These are phyloP conservation scores for Chloris gayana DNA, from an alignment of 176 grass and related monocot species.

Conservation along the genomic window DNA sequence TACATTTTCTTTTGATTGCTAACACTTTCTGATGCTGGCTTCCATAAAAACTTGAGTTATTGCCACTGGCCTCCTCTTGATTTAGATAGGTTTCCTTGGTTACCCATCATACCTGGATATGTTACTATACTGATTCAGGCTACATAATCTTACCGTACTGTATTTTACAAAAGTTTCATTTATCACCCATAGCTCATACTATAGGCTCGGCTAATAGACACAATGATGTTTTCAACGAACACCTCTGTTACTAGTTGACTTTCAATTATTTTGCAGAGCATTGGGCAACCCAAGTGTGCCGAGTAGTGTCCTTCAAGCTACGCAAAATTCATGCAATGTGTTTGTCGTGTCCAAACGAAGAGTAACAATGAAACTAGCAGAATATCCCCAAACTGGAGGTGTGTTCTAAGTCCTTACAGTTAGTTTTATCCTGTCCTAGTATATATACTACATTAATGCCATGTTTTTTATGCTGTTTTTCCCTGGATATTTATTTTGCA, in stretches of 20 bases:
- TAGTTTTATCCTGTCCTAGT: conserved; percentile 11
- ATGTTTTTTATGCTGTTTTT: background rate
- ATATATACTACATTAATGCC: background rate
- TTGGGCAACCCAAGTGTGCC: conserved; percentile 56
- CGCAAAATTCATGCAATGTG: conserved; percentile 66
- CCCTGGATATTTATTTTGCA: conserved; percentile 40
- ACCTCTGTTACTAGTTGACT: background rate
- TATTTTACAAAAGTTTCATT: background rate
- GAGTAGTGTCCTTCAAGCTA: conserved; percentile 51
- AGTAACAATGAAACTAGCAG: conserved; percentile 65
- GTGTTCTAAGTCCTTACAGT: conserved; percentile 14
- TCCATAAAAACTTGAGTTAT: background rate
- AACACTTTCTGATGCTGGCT: background rate
- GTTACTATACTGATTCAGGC: background rate
- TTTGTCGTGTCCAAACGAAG: conserved; percentile 71
- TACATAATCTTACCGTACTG: background rate
- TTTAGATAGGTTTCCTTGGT: background rate
- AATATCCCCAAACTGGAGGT: conserved; percentile 44
- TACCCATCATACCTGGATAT: background rate
- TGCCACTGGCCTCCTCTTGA: background rate
- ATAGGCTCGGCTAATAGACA: too few species aligned
- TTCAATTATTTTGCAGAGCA: conserved; percentile 49
- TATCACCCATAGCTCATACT: background rate
- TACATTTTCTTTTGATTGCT: background rate
- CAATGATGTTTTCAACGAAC: background rate